Conservation (phyloP, 2,329 filamentous ascomycete genomes). For the Atkinsonella texensis region DNA sequence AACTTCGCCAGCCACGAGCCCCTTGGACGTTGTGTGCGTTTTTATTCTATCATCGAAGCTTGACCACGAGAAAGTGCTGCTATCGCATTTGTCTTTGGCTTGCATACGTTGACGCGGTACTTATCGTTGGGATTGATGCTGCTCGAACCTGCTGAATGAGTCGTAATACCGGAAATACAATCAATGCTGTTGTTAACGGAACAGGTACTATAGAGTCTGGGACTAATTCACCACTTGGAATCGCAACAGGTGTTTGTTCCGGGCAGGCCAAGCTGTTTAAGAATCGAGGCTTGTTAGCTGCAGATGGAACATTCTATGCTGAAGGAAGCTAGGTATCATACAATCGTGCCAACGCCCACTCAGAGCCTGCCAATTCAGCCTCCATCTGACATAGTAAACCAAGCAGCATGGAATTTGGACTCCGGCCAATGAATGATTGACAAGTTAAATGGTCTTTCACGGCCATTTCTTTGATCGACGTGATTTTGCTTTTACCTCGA, state of each 20-base stretch:
- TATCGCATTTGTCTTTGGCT: background rate
- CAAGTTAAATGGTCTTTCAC: background rate
- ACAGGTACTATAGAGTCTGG: constrained; percentile 17
- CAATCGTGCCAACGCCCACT: background rate
- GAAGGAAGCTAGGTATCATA: background rate
- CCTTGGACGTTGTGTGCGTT: background rate
- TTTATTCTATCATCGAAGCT: background rate
- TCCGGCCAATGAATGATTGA: constrained; percentile 2
- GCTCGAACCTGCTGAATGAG: constrained; percentile 20
- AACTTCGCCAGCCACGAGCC: background rate
- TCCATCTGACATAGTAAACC: constrained; percentile 36
- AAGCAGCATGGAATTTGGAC: constrained; percentile 11
- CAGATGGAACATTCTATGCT: background rate
- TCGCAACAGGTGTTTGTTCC: too few species aligned
- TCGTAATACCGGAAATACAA: constrained; percentile 15
- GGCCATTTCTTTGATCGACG: background rate
- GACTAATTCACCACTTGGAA: constrained; percentile 10
- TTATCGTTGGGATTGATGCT: too few species aligned
- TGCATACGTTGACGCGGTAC: background rate
- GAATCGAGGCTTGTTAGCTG: too few species aligned
- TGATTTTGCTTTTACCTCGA: background rate
- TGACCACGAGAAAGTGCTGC: background rate
- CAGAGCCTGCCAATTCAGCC: constrained; percentile 24
- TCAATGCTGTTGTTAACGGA: constrained; percentile 20
- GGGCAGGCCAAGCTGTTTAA: too few species aligned